phyloP scores from a whole-genome alignment of 2,329 filamentous ascomycete genomes.

The Colletotrichum chrysophilum region DNA sequence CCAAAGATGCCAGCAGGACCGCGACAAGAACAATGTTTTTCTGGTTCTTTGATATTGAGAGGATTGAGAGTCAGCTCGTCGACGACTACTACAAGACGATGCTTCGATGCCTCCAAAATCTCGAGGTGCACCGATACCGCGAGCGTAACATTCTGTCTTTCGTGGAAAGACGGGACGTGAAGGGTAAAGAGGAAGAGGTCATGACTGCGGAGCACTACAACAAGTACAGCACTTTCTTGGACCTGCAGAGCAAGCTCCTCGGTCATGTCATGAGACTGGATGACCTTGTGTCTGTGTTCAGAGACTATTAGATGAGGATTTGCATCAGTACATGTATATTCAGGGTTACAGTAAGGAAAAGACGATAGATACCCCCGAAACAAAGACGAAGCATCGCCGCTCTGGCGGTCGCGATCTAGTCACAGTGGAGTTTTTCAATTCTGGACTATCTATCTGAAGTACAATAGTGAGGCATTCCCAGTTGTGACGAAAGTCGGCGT shows the following conservation, averaged over 20 bases:
- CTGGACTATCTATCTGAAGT: background rate
- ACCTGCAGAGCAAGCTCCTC: constrained; percentile 75
- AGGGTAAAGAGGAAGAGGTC: constrained; percentile 81
- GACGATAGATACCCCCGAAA: constrained; percentile 17
- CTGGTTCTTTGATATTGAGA: constrained; percentile 86
- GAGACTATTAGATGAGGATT: constrained; percentile 61
- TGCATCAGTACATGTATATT: background rate
- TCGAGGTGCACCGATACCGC: constrained; percentile 75
- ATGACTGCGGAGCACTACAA: constrained; percentile 77
- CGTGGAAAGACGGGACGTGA: constrained; percentile 84
- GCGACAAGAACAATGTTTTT: constrained; percentile 87
- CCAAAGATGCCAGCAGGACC: constrained; percentile 81
- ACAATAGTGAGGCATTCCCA: background rate
- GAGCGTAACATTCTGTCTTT: constrained; percentile 78
- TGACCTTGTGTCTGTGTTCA: constrained; percentile 80
- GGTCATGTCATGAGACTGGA: constrained; percentile 83
- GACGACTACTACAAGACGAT: constrained; percentile 90
- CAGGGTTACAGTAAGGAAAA: background rate
- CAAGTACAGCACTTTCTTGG: constrained; percentile 62
- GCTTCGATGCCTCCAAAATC: constrained; percentile 81
- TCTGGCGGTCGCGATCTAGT: background rate
- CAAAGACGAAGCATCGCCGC: background rate
- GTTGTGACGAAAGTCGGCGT: background rate
- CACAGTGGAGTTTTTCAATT: background rate
- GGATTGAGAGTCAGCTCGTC: constrained; percentile 72